Evolutionary conservation across 1,139 yeast genomes (phyloP).

Genomic region (Geotrichum klebahnii): DNA sequence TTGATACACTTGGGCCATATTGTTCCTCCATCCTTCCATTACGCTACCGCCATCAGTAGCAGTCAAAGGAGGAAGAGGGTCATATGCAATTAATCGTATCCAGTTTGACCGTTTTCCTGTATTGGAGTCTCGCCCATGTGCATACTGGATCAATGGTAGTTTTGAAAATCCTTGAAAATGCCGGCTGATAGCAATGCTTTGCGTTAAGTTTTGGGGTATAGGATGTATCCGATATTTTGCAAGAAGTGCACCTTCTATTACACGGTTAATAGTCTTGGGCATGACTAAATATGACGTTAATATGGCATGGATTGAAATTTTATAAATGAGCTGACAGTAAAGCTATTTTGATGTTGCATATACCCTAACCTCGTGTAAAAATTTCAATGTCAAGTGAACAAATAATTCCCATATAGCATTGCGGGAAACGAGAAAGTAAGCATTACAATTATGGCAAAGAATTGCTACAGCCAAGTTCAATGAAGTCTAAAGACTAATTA

Average conservation of each 20-base stretch:
- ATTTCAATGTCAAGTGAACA: no score
- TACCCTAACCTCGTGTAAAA: slow-evolving; percentile 6
- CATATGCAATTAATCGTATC: slow-evolving; percentile 33
- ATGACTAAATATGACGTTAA: neutral
- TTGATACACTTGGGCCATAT: neutral
- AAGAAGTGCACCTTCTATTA: slow-evolving; percentile 30
- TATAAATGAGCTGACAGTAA: no score
- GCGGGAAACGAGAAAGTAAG: neutral
- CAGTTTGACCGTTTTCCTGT: slow-evolving; percentile 34
- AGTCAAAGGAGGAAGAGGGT: slow-evolving; percentile 19
- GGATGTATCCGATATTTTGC: slow-evolving; percentile 34
- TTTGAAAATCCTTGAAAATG: slow-evolving; percentile 24
- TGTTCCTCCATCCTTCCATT: neutral
- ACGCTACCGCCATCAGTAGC: no score
- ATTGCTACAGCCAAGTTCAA: no score
- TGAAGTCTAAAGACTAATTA: no score
- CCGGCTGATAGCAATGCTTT: slow-evolving; percentile 32
- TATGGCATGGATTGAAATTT: no score
- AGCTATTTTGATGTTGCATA: neutral
- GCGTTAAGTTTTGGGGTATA: slow-evolving; percentile 32
- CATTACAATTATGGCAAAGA: neutral
- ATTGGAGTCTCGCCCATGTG: slow-evolving; percentile 36
- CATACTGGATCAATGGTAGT: slow-evolving; percentile 33
- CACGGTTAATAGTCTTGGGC: slow-evolving; percentile 21
- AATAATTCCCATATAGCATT: no score